Percentiles rank a stretch among this genome's conserved stretches.
phyloP scores from a whole-genome alignment of 345 rosid genomes.

The Hirschfeldia incana region DNA sequence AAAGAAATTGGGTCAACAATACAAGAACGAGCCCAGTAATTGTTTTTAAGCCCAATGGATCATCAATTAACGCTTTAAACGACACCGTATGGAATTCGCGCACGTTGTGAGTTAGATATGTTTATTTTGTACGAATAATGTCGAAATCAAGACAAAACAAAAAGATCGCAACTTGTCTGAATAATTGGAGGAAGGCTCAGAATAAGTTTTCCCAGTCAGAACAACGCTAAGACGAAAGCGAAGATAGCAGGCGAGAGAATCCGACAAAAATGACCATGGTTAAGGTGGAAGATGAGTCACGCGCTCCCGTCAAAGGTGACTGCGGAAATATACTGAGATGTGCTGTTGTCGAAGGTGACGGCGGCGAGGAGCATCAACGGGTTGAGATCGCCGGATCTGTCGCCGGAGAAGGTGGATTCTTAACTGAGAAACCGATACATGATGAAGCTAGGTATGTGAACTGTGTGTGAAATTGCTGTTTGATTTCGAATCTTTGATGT shows the following conservation, averaged over 20 bases:
- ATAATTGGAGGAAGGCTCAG: background rate
- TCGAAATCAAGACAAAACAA: constrained; percentile 1
- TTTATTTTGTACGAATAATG: background rate
- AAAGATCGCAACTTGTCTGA: constrained; percentile 17
- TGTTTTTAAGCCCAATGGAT: background rate
- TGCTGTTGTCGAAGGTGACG: constrained; percentile 22
- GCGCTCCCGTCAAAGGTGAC: constrained; percentile 1
- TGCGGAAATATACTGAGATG: background rate
- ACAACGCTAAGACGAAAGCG: background rate
- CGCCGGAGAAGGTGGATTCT: constrained; percentile 11
- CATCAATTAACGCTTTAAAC: background rate
- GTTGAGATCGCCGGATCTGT: constrained; percentile 43
- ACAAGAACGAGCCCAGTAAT: background rate
- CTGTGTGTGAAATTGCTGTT: constrained; percentile 9
- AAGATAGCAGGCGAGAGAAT: background rate
- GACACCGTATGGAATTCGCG: background rate
- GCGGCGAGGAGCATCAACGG: constrained; percentile 26
- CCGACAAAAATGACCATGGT: background rate
- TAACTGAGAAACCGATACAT: constrained; percentile 24
- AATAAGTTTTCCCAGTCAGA: background rate
- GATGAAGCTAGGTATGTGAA: constrained; percentile 37
- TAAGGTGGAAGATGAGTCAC: constrained; percentile 30
- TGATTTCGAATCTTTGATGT: background rate
- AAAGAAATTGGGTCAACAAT: background rate
- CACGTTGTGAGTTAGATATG: constrained; percentile 20